phyloP scores from a whole-genome alignment of 2,329 filamentous ascomycete species.

The Alternaria consortialis region DNA sequence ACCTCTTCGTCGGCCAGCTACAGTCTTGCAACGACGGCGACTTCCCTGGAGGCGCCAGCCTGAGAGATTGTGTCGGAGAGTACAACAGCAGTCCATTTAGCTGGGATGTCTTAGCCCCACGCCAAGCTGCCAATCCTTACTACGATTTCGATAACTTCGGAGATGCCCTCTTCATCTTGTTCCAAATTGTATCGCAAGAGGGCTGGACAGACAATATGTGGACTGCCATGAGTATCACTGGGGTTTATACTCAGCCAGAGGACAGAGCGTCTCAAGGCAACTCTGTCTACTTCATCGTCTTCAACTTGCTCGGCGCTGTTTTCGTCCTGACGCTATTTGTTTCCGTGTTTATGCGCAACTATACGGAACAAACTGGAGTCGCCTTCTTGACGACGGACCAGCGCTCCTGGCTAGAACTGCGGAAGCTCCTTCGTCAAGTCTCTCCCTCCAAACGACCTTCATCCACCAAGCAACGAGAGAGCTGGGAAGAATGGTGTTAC shows the following conservation, averaged over 20 bases:
- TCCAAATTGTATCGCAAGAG: conserved; percentile 98
- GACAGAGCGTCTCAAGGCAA: conserved; percentile 79
- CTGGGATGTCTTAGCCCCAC: conserved; percentile 85
- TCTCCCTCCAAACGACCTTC: conserved; percentile 93
- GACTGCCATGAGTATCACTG: conserved; percentile 81
- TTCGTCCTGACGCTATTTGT: conserved; percentile 98
- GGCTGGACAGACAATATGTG: conserved; percentile 97
- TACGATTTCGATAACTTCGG: conserved; percentile 96
- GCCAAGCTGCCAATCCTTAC: conserved; percentile 80
- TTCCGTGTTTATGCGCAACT: conserved; percentile 99
- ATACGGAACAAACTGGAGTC: conserved; percentile 97
- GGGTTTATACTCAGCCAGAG: conserved; percentile 75
- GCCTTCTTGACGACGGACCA: conserved; percentile 96
- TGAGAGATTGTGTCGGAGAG: conserved; percentile 84
- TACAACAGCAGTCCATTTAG: conserved; percentile 79
- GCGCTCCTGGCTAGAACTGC: conserved; percentile 92
- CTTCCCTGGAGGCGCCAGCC: conserved; percentile 61
- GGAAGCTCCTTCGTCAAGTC: conserved; percentile 90
- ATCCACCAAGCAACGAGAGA: conserved; percentile 73
- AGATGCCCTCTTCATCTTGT: conserved; percentile 93
- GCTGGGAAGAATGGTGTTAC: conserved; percentile 94
- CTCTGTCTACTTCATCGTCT: conserved; percentile 91
- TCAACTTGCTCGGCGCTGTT: conserved; percentile 95
- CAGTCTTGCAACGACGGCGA: conserved; percentile 78
- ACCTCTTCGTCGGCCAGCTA: conserved; percentile 87